phyloP scores from a whole-genome alignment of 208 protist species.

The Balamuthia mandrillaris region DNA sequence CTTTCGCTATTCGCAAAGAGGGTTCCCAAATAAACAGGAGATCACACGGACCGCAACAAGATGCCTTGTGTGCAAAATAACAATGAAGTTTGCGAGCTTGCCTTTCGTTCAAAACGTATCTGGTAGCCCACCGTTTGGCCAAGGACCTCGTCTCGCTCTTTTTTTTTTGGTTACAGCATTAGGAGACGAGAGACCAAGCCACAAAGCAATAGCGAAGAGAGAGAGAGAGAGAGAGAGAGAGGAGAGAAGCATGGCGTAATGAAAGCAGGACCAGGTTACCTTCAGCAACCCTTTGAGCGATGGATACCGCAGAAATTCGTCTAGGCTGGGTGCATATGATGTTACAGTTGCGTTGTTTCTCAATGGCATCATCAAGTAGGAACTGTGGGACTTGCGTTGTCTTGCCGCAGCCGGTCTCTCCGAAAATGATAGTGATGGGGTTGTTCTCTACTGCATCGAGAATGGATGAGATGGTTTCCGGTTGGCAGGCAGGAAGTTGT shows the following conservation, averaged over 20 bases:
- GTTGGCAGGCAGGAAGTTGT: no score
- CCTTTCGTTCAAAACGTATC: constrained; percentile 51
- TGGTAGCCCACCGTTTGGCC: constrained; percentile 56
- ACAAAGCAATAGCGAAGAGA: no score
- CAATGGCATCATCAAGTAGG: constrained; percentile 78
- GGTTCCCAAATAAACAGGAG: no score
- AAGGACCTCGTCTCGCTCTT: constrained; percentile 41
- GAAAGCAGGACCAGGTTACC: no score
- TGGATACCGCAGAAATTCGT: constrained; percentile 58
- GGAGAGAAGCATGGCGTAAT: no score
- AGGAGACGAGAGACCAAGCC: no score
- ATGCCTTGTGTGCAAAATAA: constrained; percentile 64
- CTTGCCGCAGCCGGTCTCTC: constrained; percentile 93
- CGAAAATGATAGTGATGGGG: constrained; percentile 84
- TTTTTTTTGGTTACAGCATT: no score
- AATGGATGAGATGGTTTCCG: no score
- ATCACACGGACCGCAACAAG: constrained; percentile 54
- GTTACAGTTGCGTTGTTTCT: neutral
- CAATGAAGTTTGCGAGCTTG: constrained; percentile 24
- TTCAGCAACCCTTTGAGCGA: constrained; percentile 57
- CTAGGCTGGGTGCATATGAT: constrained; percentile 65
- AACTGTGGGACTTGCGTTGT: constrained; percentile 95
- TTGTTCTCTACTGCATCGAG: neutral
- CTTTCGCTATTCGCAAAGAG: no score
- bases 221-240: no score